Evolutionary conservation across 805 yeast genomes (phyloP).

Genomic region (Priceomyces medius): DNA sequence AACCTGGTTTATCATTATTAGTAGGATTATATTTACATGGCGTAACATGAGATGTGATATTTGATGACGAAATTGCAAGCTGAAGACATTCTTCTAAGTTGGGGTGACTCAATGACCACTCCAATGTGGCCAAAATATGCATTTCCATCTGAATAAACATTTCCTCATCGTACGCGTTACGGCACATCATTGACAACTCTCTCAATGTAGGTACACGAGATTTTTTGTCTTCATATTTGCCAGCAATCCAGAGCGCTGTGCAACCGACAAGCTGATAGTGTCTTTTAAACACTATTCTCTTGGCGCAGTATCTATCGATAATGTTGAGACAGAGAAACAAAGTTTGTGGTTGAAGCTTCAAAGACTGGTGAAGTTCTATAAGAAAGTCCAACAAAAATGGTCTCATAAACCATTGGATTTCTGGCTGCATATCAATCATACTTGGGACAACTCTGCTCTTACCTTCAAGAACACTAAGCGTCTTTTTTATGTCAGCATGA

Average conservation of each 20-base stretch:
- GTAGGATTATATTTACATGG: slow-evolving; percentile 24
- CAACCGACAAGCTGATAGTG: slow-evolving; percentile 49
- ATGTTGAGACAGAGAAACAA: slow-evolving; percentile 44
- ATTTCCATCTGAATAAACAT: slow-evolving; percentile 58
- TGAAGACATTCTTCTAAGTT: slow-evolving; percentile 53
- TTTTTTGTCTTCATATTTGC: slow-evolving; percentile 58
- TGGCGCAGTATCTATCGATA: slow-evolving; percentile 47
- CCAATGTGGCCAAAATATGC: slow-evolving; percentile 66
- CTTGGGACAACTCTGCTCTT: slow-evolving; percentile 45
- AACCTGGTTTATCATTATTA: slow-evolving; percentile 9
- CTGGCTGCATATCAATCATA: slow-evolving; percentile 50
- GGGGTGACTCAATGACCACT: slow-evolving; percentile 47
- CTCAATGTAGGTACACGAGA: slow-evolving; percentile 55
- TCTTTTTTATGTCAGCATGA: slow-evolving; percentile 33
- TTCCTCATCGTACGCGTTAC: slow-evolving; percentile 56
- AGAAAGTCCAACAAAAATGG: slow-evolving; percentile 44
- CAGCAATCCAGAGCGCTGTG: slow-evolving; percentile 49
- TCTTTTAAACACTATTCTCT: slow-evolving; percentile 45
- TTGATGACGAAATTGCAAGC: slow-evolving; percentile 32
- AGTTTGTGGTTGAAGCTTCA: slow-evolving; percentile 42
- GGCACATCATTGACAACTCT: slow-evolving; percentile 55
- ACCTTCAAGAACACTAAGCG: slow-evolving; percentile 41
- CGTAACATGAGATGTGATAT: slow-evolving; percentile 17
- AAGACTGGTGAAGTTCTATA: slow-evolving; percentile 43
- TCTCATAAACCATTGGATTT: slow-evolving; percentile 50